Evolutionary conservation across 306 rosid species (phyloP).

Genomic region (Lupinus albus): DNA sequence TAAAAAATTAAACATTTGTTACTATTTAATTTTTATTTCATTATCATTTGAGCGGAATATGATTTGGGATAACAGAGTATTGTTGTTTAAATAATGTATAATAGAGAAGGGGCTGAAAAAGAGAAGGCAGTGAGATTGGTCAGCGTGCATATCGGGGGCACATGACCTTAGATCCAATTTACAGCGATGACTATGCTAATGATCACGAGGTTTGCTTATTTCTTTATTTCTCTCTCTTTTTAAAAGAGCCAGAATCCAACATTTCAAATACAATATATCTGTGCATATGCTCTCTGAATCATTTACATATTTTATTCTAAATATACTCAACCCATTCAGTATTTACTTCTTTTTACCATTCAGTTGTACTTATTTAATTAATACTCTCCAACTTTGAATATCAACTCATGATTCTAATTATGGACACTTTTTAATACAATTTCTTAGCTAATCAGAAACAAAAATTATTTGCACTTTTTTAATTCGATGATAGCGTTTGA

Average conservation of each 20-base stretch:
- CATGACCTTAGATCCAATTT: conserved; percentile 41
- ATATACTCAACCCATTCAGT: too few relatives aligned
- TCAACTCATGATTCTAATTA: neutral
- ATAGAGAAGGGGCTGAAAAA: neutral
- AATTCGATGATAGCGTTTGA: too few relatives aligned
- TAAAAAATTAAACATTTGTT: too few relatives aligned
- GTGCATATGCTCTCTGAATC: conserved; percentile 23
- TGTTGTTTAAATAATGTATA: too few relatives aligned
- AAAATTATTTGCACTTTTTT: too few relatives aligned
- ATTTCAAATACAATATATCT: neutral
- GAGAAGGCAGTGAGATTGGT: conserved; percentile 21
- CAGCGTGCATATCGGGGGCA: conserved; percentile 43
- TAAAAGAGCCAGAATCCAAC: neutral
- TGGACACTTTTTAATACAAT: neutral
- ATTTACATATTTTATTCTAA: conserved; percentile 1
- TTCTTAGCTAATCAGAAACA: too few relatives aligned
- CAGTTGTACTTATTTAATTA: neutral
- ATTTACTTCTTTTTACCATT: neutral
- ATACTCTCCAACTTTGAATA: neutral
- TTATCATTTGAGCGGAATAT: too few relatives aligned
- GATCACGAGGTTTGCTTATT: conserved; percentile 22
- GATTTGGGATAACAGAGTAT: too few relatives aligned
- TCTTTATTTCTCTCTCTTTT: neutral
- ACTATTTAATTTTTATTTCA: too few relatives aligned
- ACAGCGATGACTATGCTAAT: conserved; percentile 36